A percentile compares a stretch with the other conserved stretches of the same genome.
Evolutionary conservation across 2,329 filamentous ascomycete species (phyloP).

Genomic region (Nigrograna mackinnonii): DNA sequence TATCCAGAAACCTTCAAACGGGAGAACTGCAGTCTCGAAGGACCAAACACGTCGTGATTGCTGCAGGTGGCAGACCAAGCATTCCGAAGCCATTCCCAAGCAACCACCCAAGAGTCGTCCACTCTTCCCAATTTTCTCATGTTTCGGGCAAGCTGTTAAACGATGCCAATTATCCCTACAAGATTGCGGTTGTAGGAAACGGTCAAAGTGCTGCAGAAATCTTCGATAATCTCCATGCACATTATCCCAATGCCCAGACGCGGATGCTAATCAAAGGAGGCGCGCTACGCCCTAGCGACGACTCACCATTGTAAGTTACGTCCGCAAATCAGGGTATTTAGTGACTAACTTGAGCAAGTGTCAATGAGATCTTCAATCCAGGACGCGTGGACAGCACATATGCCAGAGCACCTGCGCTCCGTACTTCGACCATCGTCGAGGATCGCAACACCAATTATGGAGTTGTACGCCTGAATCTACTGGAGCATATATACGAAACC

Average conservation of each 20-base stretch:
- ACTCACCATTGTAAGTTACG: constrained; percentile 83
- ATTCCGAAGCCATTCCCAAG: constrained; percentile 72
- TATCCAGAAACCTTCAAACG: constrained; percentile 64
- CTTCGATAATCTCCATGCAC: constrained; percentile 81
- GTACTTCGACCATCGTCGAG: constrained; percentile 63
- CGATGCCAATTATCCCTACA: constrained; percentile 62
- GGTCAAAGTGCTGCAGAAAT: constrained; percentile 96
- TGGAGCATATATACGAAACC: constrained; percentile 84
- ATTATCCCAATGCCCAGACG: constrained; percentile 82
- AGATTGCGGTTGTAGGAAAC: constrained; percentile 82
- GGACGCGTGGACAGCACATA: constrained; percentile 79
- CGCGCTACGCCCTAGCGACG: constrained; percentile 87
- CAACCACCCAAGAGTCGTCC: constrained; percentile 74
- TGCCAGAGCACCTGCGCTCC: constrained; percentile 64
- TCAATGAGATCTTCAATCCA: constrained; percentile 97
- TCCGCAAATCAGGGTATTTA: not conserved
- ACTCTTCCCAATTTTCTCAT: constrained; percentile 84
- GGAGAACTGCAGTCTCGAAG: constrained; percentile 57
- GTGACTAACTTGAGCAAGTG: constrained; percentile 56
- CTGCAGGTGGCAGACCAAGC: constrained; percentile 68
- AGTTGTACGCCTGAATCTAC: constrained; percentile 86
- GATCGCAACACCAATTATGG: constrained; percentile 92
- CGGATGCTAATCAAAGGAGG: constrained; percentile 79
- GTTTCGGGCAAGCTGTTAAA: constrained; percentile 63
- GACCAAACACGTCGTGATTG: constrained; percentile 71